These are phyloP conservation scores for Lachancea sp. DNA, from an alignment of 805 yeast genomes.

Conservation along the genomic window DNA sequence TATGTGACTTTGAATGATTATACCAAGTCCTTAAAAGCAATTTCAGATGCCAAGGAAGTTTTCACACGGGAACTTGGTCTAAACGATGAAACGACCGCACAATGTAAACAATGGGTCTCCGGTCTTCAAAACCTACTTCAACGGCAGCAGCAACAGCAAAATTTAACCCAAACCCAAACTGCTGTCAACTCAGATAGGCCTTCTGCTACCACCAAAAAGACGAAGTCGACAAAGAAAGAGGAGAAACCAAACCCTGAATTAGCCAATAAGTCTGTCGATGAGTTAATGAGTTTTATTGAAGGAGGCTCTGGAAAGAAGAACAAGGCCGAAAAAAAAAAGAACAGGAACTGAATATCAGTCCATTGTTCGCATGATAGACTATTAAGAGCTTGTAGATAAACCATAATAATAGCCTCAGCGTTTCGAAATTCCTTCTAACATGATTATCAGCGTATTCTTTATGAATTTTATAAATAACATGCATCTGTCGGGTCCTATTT, in stretches of 20 bases:
- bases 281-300: conserved; percentile 63
- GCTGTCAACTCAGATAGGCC: conserved; percentile 23
- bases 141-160: conserved; percentile 25
- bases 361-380: neutral
- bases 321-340: conserved; percentile 20
- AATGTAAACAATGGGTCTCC: conserved; percentile 57
- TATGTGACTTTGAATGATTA: conserved; percentile 47
- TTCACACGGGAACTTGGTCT: conserved; percentile 59
- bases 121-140: conserved; percentile 42
- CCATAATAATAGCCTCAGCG: no score
- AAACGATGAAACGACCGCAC: conserved; percentile 59
- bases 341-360: conserved; percentile 20
- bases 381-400: conserved; percentile 4
- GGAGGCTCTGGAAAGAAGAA: conserved; percentile 39
- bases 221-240: conserved; percentile 26
- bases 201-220: conserved; percentile 19
- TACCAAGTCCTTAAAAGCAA: conserved; percentile 49
- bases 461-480: neutral
- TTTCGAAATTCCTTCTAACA: neutral
- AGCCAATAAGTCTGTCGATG: conserved; percentile 63
- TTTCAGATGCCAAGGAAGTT: conserved; percentile 48
- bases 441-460: neutral
- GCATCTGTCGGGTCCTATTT: neutral
- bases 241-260: conserved; percentile 45
- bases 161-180: conserved; percentile 26